Evolutionary conservation across 108 stramenopile species (phyloP), one percentile per base, ranked within the genome.

Genomic region (Cyclotella baltica): DNA sequence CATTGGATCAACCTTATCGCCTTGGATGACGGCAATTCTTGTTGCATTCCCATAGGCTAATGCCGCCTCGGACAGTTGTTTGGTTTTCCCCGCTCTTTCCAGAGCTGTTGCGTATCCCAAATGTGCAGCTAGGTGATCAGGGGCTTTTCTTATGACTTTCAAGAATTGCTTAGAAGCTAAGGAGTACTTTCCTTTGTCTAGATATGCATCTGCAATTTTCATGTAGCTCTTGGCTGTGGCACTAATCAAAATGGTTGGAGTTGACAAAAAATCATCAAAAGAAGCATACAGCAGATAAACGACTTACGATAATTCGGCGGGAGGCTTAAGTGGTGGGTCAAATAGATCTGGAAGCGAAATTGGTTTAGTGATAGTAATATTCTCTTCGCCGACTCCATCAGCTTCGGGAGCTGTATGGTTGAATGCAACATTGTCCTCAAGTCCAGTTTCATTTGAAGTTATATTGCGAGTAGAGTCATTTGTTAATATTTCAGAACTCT

Each of bases 141-240:
- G 77, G 13, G 80, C 73, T 58, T 86, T 86, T 72, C 77, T 78
- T 0, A 82, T 81, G 11, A 86, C 85, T 43, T 86, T 86, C 77
- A 83, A 63, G 66, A 86, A 86, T 66, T 86, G 85, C 36, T 86
- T 86, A 33, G 85, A 82, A 8, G 85, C 85, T 33, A 83, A 35
- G 30, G 61, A 16, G 55, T 66, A 83, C 20, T 86, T 74, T 27
- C 80, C 72, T 58, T 86, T 86, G 61, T 86, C 80, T 2, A 86
- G 37, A 30, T 86, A 86, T 15, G 85, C 85, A 62, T 86, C 85
- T 55, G 85, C 85, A 57, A 86, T 82, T 82, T 86, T 86, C 85
- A 86, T 86, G 25, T 86, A 86, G 48, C 75, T 76, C 50, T 68
- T 83, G 34, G 82, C 82, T 30, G 75, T 67, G 40, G 82, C 65